Evolutionary conservation across 2,329 filamentous ascomycete genomes (phyloP).

Genomic region (Ampelomyces quisqualis): DNA sequence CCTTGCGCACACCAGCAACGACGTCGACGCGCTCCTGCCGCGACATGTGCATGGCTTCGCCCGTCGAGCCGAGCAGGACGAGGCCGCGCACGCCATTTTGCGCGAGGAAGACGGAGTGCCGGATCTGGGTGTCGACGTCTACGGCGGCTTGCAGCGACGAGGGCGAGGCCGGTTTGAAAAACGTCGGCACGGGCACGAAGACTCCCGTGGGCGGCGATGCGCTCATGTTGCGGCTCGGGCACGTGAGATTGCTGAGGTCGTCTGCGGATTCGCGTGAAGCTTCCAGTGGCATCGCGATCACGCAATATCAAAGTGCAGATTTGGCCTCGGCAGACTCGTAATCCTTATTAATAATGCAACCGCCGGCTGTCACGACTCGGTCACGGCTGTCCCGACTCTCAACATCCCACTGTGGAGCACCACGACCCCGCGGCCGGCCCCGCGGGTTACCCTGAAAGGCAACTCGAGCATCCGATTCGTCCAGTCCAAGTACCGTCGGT

Average conservation of each 20-base stretch:
- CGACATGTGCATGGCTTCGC: constrained; percentile 64
- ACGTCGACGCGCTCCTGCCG: constrained; percentile 58
- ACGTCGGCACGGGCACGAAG: constrained; percentile 58
- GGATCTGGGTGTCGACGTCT: constrained; percentile 59
- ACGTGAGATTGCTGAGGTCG: constrained; percentile 2
- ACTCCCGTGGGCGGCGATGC: constrained; percentile 40
- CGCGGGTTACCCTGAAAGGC: constrained; percentile 19
- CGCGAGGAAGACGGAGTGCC: constrained; percentile 62
- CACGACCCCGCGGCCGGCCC: constrained; percentile 31
- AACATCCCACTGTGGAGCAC: constrained; percentile 21
- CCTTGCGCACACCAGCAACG: constrained; percentile 57
- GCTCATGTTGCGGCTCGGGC: constrained; percentile 25
- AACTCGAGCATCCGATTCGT: not conserved
- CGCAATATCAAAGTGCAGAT: not conserved
- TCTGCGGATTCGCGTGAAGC: not conserved
- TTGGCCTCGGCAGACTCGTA: constrained; percentile 5
- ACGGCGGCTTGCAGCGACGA: constrained; percentile 53
- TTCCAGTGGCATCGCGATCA: not conserved
- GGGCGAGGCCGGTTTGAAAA: constrained; percentile 58
- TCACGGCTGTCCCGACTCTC: constrained; percentile 29
- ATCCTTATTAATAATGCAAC: constrained; percentile 14
- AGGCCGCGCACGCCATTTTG: constrained; percentile 61
- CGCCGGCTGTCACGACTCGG: constrained; percentile 22
- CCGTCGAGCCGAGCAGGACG: constrained; percentile 64
- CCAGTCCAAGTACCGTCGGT: not conserved